Percentiles rank a stretch among this genome's conserved stretches.
Evolutionary conservation across 73 alveolate species (phyloP).

Genomic region (Breviolum minutum): DNA sequence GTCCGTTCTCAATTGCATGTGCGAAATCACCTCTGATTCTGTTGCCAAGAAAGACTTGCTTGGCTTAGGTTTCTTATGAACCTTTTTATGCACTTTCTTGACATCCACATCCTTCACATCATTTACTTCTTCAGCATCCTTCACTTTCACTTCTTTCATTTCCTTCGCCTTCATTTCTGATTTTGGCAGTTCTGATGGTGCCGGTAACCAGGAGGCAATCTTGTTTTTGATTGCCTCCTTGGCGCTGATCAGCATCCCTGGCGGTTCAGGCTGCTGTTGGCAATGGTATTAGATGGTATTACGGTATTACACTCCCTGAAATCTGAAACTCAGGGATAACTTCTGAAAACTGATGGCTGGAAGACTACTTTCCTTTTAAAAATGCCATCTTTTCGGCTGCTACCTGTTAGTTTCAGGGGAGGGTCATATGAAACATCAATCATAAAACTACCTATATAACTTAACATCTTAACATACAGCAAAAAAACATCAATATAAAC

Average conservation of each 20-base stretch:
- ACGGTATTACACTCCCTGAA: not conserved
- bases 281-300: not conserved
- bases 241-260: constrained; percentile 38
- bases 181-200: not conserved
- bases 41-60: not conserved
- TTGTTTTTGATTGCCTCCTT: constrained; percentile 30
- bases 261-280: not conserved
- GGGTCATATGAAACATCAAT: not conserved
- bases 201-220: constrained; percentile 26
- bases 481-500: not conserved
- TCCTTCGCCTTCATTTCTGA: not conserved
- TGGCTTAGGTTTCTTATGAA: not conserved
- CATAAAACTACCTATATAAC: not conserved
- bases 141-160: not conserved
- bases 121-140: not conserved
- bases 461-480: not conserved
- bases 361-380: not conserved
- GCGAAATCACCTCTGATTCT: not conserved
- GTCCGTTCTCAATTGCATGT: constrained; percentile 11
- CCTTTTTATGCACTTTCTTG: not conserved
- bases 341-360: not conserved
- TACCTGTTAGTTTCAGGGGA: not conserved
- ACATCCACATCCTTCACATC: not conserved
- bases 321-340: not conserved
- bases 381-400: not conserved